A percentile compares a stretch with the other conserved stretches of the same genome.
Evolutionary conservation across 164 flowering plant genomes (phyloP).

Genomic region (Vitis amurensis): DNA sequence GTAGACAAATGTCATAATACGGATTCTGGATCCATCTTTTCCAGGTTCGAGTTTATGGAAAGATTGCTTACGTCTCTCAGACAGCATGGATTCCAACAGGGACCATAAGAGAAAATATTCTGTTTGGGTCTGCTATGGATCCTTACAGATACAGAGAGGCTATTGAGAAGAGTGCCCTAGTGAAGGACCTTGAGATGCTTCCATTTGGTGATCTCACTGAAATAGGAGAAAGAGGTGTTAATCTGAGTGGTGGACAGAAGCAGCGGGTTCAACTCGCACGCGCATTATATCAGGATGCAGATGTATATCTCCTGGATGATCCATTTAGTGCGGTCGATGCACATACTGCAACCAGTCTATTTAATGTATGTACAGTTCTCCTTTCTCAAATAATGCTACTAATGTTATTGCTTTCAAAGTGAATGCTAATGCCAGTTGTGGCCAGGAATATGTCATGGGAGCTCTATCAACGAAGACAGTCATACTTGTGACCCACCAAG

Average conservation of each 20-base stretch:
- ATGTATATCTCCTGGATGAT: slow-evolving; percentile 82
- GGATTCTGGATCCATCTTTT: neutral
- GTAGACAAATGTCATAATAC: neutral
- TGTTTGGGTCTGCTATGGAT: slow-evolving; percentile 72
- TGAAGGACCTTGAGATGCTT: slow-evolving; percentile 75
- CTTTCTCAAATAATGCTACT: neutral
- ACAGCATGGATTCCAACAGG: slow-evolving; percentile 91
- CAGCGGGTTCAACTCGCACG: slow-evolving; percentile 92
- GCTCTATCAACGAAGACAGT: slow-evolving; percentile 72
- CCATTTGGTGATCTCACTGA: slow-evolving; percentile 75
- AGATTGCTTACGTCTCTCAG: slow-evolving; percentile 81
- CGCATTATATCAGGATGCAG: slow-evolving; percentile 83
- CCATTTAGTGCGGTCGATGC: slow-evolving; percentile 97
- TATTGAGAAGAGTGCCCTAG: slow-evolving; percentile 58
- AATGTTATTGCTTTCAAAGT: neutral
- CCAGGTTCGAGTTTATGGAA: slow-evolving; percentile 67
- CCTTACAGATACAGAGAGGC: slow-evolving; percentile 48
- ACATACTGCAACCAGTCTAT: slow-evolving; percentile 72
- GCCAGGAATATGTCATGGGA: slow-evolving; percentile 77
- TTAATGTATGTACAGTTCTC: slow-evolving; percentile 45
- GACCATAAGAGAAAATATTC: slow-evolving; percentile 69
- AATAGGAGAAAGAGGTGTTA: slow-evolving; percentile 91
- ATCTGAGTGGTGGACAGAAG: slow-evolving; percentile 93
- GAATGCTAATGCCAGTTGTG: slow-evolving; percentile 10
- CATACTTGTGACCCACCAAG: slow-evolving; percentile 92